Conservation (phyloP, 768 basidiomycete genomes). For the Lactarius deliciosus region DNA sequence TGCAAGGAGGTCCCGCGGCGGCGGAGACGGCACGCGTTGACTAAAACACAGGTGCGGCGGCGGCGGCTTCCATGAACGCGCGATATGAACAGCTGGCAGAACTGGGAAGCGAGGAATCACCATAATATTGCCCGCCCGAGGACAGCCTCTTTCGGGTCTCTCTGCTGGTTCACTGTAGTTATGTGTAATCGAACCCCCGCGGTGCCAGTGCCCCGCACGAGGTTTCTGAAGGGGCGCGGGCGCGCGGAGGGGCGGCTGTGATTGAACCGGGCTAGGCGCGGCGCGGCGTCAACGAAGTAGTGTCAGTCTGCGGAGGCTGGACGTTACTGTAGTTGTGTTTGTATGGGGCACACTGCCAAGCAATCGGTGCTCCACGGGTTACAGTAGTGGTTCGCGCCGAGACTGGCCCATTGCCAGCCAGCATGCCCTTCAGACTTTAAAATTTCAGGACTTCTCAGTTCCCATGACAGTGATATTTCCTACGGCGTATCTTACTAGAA, state of each 20-base stretch:
- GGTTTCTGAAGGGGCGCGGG: not conserved
- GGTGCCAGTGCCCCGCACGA: no score
- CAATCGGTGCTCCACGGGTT: not conserved
- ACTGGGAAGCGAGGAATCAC: not conserved
- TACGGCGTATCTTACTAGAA: not conserved
- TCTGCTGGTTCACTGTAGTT: not conserved
- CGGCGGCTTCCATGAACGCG: not conserved
- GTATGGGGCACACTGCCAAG: not conserved
- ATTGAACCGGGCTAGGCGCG: not conserved
- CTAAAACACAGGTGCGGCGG: not conserved
- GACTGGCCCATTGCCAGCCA: not conserved
- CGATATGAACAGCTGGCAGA: not conserved
- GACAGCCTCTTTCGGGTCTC: no score
- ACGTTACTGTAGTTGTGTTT: not conserved
- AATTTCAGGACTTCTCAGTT: not conserved
- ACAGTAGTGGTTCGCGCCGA: not conserved
- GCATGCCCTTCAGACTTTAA: not conserved
- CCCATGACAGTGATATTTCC: conserved; percentile 2
- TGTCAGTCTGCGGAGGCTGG: not conserved
- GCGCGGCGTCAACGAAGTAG: not conserved
- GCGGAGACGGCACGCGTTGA: not conserved
- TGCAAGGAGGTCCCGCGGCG: no score
- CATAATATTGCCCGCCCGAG: not conserved
- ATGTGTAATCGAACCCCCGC: not conserved
- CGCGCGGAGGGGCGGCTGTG: no score